Percentiles rank a stretch among this genome's conserved stretches.
Evolutionary conservation across 164 flowering plant species (phyloP).

Genomic region (Pachysandra terminalis): DNA sequence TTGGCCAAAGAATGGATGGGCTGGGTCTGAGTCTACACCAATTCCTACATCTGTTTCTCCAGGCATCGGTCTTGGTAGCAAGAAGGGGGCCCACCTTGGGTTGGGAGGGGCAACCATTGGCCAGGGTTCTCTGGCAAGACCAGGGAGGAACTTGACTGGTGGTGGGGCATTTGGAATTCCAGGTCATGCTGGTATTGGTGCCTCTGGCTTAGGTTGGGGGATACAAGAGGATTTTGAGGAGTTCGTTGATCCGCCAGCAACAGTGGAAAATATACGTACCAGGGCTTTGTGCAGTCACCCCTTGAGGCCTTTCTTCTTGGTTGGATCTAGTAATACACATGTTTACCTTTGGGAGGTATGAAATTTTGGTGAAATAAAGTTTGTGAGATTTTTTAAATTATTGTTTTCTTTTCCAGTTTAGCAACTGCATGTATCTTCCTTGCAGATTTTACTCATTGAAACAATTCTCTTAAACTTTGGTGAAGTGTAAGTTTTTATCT

Average conservation of each 20-base stretch:
- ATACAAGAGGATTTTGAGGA: conserved; percentile 77
- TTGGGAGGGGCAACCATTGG: conserved; percentile 83
- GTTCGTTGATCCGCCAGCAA: conserved; percentile 75
- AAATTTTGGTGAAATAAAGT: not conserved
- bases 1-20: conserved; percentile 95
- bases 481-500: too few species aligned
- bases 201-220: conserved; percentile 86
- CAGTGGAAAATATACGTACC: conserved; percentile 61
- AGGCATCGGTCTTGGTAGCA: conserved; percentile 72
- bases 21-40: conserved; percentile 75
- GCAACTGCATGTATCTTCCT: not conserved
- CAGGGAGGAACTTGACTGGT: conserved; percentile 59
- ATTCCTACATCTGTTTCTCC: conserved; percentile 76
- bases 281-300: conserved; percentile 92
- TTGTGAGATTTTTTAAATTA: not conserved
- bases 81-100: conserved; percentile 71
- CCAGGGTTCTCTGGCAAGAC: conserved; percentile 46
- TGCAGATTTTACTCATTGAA: not conserved
- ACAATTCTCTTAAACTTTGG: not conserved
- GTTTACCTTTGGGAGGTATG: conserved; percentile 97
- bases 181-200: conserved; percentile 78
- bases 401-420: not conserved
- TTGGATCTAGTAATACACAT: conserved; percentile 91
- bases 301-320: conserved; percentile 85
- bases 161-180: conserved; percentile 77